Evolutionary conservation across 345 rosid genomes (phyloP).

Genomic region (Murraya paniculata): DNA sequence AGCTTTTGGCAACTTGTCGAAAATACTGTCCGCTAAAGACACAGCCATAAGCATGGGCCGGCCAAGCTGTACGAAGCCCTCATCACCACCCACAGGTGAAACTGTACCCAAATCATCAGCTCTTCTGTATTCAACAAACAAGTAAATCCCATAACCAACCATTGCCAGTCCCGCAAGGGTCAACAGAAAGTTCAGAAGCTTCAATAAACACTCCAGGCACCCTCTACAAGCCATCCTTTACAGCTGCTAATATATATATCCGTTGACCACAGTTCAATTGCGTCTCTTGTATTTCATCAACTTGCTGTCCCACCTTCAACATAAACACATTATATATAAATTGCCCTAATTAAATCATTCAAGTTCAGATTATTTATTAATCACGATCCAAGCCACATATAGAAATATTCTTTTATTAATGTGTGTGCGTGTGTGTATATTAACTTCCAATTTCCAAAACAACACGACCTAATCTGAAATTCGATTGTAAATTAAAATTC

Average conservation of each 20-base stretch:
- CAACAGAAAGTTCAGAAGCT: constrained; percentile 77
- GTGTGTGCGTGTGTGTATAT: not conserved
- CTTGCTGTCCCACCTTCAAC: constrained; percentile 23
- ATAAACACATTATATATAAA: not conserved
- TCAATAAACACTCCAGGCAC: constrained; percentile 73
- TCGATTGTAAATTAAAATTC: not conserved
- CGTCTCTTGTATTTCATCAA: constrained; percentile 35
- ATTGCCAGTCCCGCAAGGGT: constrained; percentile 80
- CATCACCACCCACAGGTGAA: constrained; percentile 27
- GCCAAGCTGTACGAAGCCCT: constrained; percentile 51
- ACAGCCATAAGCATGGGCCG: constrained; percentile 83
- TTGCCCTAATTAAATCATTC: not conserved
- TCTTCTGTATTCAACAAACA: constrained; percentile 69
- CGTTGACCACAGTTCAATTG: not conserved
- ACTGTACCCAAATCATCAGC: constrained; percentile 28
- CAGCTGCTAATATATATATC: not conserved
- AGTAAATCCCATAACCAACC: constrained; percentile 94
- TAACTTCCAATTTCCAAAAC: not conserved
- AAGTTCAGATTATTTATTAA: not conserved
- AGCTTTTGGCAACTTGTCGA: constrained; percentile 73
- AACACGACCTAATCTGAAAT: not conserved
- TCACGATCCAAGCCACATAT: not conserved
- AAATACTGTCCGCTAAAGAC: constrained; percentile 46
- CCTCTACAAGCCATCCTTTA: constrained; percentile 76
- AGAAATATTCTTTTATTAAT: not conserved